phyloP scores from a whole-genome alignment of 768 basidiomycete genomes.

The Royoungia palumana region DNA sequence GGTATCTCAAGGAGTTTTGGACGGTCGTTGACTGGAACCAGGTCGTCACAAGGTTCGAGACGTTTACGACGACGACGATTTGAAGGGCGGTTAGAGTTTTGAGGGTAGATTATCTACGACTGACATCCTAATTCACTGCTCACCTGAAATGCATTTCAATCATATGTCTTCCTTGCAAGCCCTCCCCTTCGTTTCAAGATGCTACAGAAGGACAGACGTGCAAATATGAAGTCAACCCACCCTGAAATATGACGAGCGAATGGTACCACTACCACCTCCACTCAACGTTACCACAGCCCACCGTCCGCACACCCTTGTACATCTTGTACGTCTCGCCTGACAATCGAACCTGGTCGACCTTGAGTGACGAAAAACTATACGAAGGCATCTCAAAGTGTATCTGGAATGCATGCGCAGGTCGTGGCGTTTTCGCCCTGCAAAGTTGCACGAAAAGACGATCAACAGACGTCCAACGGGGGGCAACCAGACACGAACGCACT shows the following conservation, averaged over 20 bases:
- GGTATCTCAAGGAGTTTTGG: slow-evolving; percentile 84
- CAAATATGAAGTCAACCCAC: neutral
- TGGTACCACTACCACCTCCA: slow-evolving; percentile 30
- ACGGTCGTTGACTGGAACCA: slow-evolving; percentile 73
- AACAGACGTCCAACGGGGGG: neutral
- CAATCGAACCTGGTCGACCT: slow-evolving; percentile 81
- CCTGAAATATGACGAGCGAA: neutral
- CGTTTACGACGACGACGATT: slow-evolving; percentile 14
- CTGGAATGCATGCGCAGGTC: slow-evolving; percentile 74
- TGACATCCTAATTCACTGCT: slow-evolving; percentile 23
- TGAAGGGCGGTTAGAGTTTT: slow-evolving; percentile 8
- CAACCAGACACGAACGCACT: slow-evolving; percentile 38
- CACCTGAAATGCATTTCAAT: slow-evolving; percentile 11
- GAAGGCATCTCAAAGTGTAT: slow-evolving; percentile 67
- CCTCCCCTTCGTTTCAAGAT: neutral
- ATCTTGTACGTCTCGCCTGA: slow-evolving; percentile 83
- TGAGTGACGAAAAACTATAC: slow-evolving; percentile 74
- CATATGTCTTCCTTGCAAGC: slow-evolving; percentile 12
- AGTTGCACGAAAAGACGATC: slow-evolving; percentile 1
- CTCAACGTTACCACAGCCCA: slow-evolving; percentile 31
- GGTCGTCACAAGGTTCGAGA: slow-evolving; percentile 37
- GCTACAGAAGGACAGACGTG: neutral
- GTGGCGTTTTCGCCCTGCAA: slow-evolving; percentile 40
- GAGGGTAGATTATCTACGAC: slow-evolving; percentile 4
- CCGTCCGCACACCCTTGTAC: slow-evolving; percentile 84